Conservation (phyloP, 805 yeast genomes). For the Candida sakaeoensis region DNA sequence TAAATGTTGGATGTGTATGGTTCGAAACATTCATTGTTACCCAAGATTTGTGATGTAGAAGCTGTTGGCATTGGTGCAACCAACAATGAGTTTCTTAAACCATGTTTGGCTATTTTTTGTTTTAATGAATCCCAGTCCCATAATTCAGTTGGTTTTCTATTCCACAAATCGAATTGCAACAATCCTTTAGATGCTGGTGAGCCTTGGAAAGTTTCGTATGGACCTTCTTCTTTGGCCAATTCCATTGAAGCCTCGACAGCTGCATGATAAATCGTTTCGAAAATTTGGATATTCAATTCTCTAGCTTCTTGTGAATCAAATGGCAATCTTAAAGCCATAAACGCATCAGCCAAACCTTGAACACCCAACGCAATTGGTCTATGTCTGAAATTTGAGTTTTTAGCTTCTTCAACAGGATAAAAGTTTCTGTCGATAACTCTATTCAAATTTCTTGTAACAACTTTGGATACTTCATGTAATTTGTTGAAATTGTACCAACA, state of each 20-base stretch:
- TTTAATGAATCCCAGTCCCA: slow-evolving; percentile 59
- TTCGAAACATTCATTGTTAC: slow-evolving; percentile 60
- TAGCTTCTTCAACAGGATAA: slow-evolving; percentile 56
- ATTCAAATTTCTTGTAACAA: slow-evolving; percentile 52
- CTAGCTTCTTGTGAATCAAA: slow-evolving; percentile 57
- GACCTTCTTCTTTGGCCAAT: slow-evolving; percentile 49
- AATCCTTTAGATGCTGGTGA: slow-evolving; percentile 59
- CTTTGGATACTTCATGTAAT: slow-evolving; percentile 52
- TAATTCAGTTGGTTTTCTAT: slow-evolving; percentile 54
- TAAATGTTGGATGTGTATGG: slow-evolving; percentile 62
- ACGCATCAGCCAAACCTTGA: slow-evolving; percentile 60
- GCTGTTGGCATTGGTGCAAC: slow-evolving; percentile 70
- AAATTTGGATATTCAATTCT: slow-evolving; percentile 54
- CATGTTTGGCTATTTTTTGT: slow-evolving; percentile 44
- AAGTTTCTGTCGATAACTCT: slow-evolving; percentile 53
- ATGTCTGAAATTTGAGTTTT: slow-evolving; percentile 50
- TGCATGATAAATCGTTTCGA: slow-evolving; percentile 60
- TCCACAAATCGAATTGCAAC: slow-evolving; percentile 57
- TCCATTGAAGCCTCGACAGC: slow-evolving; percentile 56
- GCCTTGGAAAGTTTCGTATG: slow-evolving; percentile 49
- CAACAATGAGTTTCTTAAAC: slow-evolving; percentile 55
- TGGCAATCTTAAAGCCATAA: slow-evolving; percentile 53
- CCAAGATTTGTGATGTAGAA: slow-evolving; percentile 61
- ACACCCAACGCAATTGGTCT: slow-evolving; percentile 65
- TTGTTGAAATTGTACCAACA: slow-evolving; percentile 53